Evolutionary conservation across 257 asterid species (phyloP).

Genomic region (Phtheirospermum japonicum): DNA sequence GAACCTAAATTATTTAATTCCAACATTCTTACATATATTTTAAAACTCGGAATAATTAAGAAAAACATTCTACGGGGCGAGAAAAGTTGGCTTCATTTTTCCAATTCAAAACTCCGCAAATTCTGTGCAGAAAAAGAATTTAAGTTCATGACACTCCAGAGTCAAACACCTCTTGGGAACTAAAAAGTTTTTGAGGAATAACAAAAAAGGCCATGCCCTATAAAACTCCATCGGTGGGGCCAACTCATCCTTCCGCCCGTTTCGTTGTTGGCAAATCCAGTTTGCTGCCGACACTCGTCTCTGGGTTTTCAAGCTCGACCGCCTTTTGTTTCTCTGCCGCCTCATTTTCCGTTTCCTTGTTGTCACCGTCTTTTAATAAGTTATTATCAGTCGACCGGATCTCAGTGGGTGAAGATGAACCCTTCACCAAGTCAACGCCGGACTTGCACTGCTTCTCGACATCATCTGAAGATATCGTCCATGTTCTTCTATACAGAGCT

Average conservation of each 20-base stretch:
- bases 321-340: conserved; percentile 36
- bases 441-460: conserved; percentile 87
- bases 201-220: conserved; percentile 5
- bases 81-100: conserved; percentile 26
- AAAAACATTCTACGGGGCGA: background rate
- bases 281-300: conserved; percentile 27
- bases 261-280: conserved; percentile 53
- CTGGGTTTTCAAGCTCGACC: conserved; percentile 34
- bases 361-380: conserved; percentile 26
- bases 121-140: conserved; percentile 14
- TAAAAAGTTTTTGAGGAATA: background rate
- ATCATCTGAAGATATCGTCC: conserved; percentile 80
- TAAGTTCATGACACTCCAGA: conserved; percentile 19
- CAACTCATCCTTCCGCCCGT: conserved; percentile 55
- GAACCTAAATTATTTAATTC: conserved; percentile 27
- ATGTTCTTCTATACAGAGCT: conserved; percentile 91
- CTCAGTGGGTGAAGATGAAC: conserved; percentile 47
- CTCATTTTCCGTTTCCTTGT: conserved; percentile 26
- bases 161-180: conserved; percentile 19
- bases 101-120: conserved; percentile 15
- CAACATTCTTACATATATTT: conserved; percentile 26
- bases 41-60: conserved; percentile 9
- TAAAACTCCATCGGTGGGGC: background rate
- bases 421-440: conserved; percentile 49
- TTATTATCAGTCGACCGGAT: conserved; percentile 35